Evolutionary conservation across 2,329 filamentous ascomycete species (phyloP).

Genomic region (Venturia pyrina): DNA sequence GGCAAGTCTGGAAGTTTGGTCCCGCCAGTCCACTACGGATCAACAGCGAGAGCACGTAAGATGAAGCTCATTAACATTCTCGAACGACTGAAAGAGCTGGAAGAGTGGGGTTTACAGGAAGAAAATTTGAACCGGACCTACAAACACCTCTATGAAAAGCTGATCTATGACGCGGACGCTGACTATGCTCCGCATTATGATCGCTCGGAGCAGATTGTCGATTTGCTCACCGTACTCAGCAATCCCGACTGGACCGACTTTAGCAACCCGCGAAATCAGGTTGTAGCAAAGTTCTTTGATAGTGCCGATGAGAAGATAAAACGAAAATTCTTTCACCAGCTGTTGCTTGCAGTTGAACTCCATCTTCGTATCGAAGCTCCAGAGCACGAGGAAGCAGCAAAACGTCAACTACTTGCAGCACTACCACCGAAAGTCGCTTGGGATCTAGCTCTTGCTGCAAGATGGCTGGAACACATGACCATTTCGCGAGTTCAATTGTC

Average conservation of each 20-base stretch:
- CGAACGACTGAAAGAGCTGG: constrained; percentile 32
- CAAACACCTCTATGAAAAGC: constrained; percentile 54
- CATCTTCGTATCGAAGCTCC: constrained; percentile 58
- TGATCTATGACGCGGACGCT: constrained; percentile 59
- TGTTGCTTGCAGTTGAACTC: constrained; percentile 64
- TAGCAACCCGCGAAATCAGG: constrained; percentile 58
- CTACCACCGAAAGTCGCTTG: constrained; percentile 63
- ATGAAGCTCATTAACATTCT: constrained; percentile 44
- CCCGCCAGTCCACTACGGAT: constrained; percentile 47
- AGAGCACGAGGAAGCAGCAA: constrained; percentile 51
- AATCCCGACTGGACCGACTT: constrained; percentile 67
- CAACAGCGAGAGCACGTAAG: constrained; percentile 49
- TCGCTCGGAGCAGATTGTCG: constrained; percentile 61
- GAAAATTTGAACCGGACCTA: constrained; percentile 31
- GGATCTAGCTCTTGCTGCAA: constrained; percentile 61
- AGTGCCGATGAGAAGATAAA: constrained; percentile 48
- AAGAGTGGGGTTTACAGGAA: constrained; percentile 31
- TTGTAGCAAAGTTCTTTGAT: constrained; percentile 62
- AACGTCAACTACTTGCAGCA: constrained; percentile 52
- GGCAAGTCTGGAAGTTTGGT: constrained; percentile 47
- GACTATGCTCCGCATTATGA: constrained; percentile 47
- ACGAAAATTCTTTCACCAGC: constrained; percentile 62
- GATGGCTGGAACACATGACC: constrained; percentile 61
- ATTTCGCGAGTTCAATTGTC: constrained; percentile 50
- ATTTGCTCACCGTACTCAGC: constrained; percentile 59